Evolutionary conservation across 768 basidiomycete species (phyloP).

Genomic region (Podaxis sp.): DNA sequence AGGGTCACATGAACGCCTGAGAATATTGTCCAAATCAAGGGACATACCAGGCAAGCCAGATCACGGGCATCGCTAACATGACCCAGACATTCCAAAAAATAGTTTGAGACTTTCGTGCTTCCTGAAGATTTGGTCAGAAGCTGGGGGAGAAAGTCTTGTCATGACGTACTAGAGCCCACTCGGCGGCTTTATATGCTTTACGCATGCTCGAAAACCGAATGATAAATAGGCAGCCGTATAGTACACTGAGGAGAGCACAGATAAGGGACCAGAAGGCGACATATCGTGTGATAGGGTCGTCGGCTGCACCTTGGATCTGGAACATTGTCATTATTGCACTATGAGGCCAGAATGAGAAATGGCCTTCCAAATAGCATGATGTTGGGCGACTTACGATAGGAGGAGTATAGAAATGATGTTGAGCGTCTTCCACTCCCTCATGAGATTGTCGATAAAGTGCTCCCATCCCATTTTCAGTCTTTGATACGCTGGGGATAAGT

Average conservation of each 20-base stretch:
- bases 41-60: constrained; percentile 59
- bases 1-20: background rate
- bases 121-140: constrained; percentile 29
- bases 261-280: constrained; percentile 53
- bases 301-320: constrained; percentile 36
- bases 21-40: background rate
- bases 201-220: constrained; percentile 15
- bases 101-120: constrained; percentile 39
- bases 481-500: constrained; percentile 19
- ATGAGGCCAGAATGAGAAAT: background rate
- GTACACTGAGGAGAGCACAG: constrained; percentile 12
- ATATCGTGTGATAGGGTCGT: constrained; percentile 53
- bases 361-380: too few species aligned
- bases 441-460: constrained; percentile 26
- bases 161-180: constrained; percentile 53
- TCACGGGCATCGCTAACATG: constrained; percentile 55
- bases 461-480: constrained; percentile 26
- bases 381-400: constrained; percentile 7
- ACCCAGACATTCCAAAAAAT: constrained; percentile 65
- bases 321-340: constrained; percentile 33
- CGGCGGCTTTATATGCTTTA: constrained; percentile 53
- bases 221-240: constrained; percentile 14
- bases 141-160: background rate
- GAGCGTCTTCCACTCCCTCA: constrained; percentile 31
- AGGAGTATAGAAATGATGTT: constrained; percentile 30